These are phyloP conservation scores for Linnemannia exigua DNA, from an alignment of 192 early-diverging fungal genomes.

Conservation along the genomic window DNA sequence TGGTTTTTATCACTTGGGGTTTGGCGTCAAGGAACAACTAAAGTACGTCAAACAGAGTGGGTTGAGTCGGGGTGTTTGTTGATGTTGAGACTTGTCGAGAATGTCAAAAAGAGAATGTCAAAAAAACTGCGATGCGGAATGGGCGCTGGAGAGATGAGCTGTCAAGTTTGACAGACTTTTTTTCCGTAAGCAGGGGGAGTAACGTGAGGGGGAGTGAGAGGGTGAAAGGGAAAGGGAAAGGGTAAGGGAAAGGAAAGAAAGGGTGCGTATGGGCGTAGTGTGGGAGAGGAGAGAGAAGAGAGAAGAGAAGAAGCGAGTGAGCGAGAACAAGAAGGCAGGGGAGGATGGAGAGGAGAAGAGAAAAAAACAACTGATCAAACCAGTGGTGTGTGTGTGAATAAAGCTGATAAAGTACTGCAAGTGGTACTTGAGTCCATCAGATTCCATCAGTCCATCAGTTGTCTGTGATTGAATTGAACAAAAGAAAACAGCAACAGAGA, in stretches of 20 bases:
- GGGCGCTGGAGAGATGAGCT: neutral
- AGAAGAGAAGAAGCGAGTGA: neutral
- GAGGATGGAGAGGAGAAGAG: neutral
- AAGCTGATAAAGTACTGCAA: neutral
- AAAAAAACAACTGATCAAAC: neutral
- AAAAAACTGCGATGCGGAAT: conserved; percentile 22
- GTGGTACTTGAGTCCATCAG: too few species aligned
- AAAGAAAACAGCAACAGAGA: neutral
- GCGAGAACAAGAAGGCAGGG: neutral
- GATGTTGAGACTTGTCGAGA: neutral
- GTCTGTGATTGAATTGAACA: neutral
- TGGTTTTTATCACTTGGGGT: neutral
- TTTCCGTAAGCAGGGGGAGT: neutral
- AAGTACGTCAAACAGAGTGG: neutral
- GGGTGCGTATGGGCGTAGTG: neutral
- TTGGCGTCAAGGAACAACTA: neutral
- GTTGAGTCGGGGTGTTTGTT: neutral
- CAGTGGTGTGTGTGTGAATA: neutral
- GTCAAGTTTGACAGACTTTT: conserved; percentile 15
- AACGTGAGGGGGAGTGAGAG: neutral
- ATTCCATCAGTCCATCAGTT: neutral
- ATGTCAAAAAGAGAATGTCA: conserved; percentile 4
- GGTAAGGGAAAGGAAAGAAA: neutral
- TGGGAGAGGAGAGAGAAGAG: neutral
- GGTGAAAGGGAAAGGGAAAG: neutral